Base-by-base conservation (phyloP, 2,329 filamentous ascomycete species). In the Neobulgaria alba region DNA sequence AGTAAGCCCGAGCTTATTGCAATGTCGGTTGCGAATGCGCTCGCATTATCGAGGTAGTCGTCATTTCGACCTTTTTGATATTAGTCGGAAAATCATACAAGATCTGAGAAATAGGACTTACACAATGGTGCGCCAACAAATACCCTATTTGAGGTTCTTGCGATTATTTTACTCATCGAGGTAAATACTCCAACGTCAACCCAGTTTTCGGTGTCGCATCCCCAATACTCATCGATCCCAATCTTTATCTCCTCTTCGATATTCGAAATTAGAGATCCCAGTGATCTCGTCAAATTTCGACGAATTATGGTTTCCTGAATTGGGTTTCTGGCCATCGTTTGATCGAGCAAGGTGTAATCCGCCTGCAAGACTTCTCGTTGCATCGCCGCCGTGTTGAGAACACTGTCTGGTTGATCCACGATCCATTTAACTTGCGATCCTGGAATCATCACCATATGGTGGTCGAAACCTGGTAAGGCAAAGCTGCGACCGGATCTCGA, bases 111-210 rank as follows among this genome's bases (percentile, higher is more conserved):
- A 10, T n/a, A 21, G 10, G 18, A 12, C 46, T 14, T 44, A 53
- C 65, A 69, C 0, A 69, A 54, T n/a, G 63, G 59, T 5, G 58
- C 33, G 1, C 67, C 67, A 34, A 70, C 61, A 23, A 71, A 60
- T 45, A 67, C 59, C n/a, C 63, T 61, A 50, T 68, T 69, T 14
- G 62, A 62, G 14, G 64, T 52, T 4, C 59, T 53, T 0, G 64
- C 57, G 4, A 68, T 57, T 26, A 67, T 58, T 3, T 55, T 49
- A 52, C 58, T 56, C 37, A 66, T 57, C 3, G 57, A 60, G 4
- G 59, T 52, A 23, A 61, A 58, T 10, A 47, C 46, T 7, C 9
- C 19, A 17, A 53, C 36, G 5, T 51, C 48, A 4, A 47, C 56
- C 62, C 62, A 66, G 33, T 62, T 59, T 8, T 49, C 41, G 1